Conservation (phyloP, 352 stramenopile species). For the Pythium biforme region DNA sequence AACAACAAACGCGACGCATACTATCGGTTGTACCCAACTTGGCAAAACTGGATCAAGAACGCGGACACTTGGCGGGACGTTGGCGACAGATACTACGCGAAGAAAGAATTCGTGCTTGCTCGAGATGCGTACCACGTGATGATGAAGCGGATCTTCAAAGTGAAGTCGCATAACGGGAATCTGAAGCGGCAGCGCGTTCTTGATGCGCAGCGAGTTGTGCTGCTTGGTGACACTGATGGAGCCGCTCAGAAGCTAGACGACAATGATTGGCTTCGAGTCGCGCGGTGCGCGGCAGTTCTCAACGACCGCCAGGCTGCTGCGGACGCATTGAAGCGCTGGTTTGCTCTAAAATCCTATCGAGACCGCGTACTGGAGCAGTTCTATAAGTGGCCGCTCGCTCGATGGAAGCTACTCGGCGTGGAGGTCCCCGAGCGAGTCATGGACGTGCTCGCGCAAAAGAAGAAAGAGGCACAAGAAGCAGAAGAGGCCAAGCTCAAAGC, state of each 20-base stretch:
- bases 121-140: slow-evolving; percentile 63
- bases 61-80: slow-evolving; percentile 49
- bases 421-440: slow-evolving; percentile 36
- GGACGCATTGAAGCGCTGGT: slow-evolving; percentile 40
- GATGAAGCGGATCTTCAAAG: slow-evolving; percentile 42
- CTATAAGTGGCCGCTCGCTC: slow-evolving; percentile 47
- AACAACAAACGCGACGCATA: slow-evolving; percentile 36
- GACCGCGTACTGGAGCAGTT: slow-evolving; percentile 46
- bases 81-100: slow-evolving; percentile 48
- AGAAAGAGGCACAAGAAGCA: slow-evolving; percentile 13
- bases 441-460: slow-evolving; percentile 28
- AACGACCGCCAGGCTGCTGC: slow-evolving; percentile 37
- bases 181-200: slow-evolving; percentile 38
- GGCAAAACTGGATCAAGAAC: slow-evolving; percentile 58
- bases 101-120: slow-evolving; percentile 52
- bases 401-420: slow-evolving; percentile 61
- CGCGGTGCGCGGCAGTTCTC: slow-evolving; percentile 41
- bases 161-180: slow-evolving; percentile 30
- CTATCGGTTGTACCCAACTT: slow-evolving; percentile 34
- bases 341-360: slow-evolving; percentile 36
- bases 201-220: slow-evolving; percentile 24
- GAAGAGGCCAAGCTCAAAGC: slow-evolving; percentile 16
- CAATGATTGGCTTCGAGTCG: slow-evolving; percentile 57
- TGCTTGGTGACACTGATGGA: slow-evolving; percentile 7
- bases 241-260: slow-evolving; percentile 16